Percentiles rank a stretch among this genome's conserved stretches.
Evolutionary conservation across 2,329 filamentous ascomycete genomes (phyloP).

Genomic region (Nannizziopsis barbatae): DNA sequence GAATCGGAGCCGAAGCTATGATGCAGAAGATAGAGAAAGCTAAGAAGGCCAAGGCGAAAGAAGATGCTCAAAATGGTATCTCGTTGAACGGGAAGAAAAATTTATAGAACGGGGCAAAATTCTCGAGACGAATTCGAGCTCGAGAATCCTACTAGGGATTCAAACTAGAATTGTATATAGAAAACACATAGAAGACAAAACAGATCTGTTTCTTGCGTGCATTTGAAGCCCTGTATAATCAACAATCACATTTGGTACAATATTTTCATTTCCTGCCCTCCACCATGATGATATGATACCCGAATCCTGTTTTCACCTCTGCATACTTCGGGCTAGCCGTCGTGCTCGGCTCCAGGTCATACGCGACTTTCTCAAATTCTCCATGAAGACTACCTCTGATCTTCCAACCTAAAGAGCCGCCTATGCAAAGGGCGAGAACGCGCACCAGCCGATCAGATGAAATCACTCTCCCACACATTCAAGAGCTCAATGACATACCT

Average conservation of each 20-base stretch:
- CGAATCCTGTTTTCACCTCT: slow-evolving; percentile 52
- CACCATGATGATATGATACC: slow-evolving; percentile 60
- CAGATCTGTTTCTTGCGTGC: too few species aligned
- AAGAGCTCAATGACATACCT: slow-evolving; percentile 26
- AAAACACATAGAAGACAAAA: too few species aligned
- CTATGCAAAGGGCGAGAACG: slow-evolving; percentile 24
- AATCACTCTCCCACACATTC: background rate
- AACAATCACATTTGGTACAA: too few species aligned
- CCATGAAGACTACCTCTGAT: slow-evolving; percentile 45
- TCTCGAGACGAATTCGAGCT: background rate
- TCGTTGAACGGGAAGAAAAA: slow-evolving; percentile 4
- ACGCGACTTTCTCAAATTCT: slow-evolving; percentile 52
- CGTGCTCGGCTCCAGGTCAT: slow-evolving; percentile 50
- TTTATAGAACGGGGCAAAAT: slow-evolving; percentile 2
- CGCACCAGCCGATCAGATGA: background rate
- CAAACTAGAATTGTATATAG: too few species aligned
- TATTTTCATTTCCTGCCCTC: slow-evolving; percentile 47
- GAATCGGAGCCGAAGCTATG: slow-evolving; percentile 78
- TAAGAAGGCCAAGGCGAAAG: slow-evolving; percentile 59
- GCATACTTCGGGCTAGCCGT: slow-evolving; percentile 50
- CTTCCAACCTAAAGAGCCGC: slow-evolving; percentile 55
- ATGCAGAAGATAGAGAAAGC: slow-evolving; percentile 75
- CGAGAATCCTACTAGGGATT: background rate
- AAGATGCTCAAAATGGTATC: slow-evolving; percentile 16
- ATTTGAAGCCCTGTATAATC: too few species aligned